A percentile compares a stretch with the other conserved stretches of the same genome.
phyloP scores from a whole-genome alignment of 805 yeast species.

The Nakazawaea wickerhamii region DNA sequence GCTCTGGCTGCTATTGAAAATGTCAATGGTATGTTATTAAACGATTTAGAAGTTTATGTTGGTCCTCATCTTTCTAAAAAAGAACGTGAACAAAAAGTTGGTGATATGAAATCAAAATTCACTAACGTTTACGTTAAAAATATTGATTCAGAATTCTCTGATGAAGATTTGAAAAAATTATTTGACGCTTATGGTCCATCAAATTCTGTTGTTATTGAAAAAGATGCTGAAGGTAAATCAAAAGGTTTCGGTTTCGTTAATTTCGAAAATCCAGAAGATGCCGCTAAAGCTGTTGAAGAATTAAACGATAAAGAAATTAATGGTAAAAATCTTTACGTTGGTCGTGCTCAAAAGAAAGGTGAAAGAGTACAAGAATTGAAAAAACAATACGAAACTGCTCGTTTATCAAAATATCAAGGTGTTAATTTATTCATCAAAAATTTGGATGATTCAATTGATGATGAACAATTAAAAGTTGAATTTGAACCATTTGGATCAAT shows the following conservation, averaged over 20 bases:
- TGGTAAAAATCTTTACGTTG: conserved; percentile 87
- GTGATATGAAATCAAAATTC: conserved; percentile 85
- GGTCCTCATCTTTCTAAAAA: conserved; percentile 89
- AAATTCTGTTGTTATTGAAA: conserved; percentile 78
- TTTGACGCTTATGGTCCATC: conserved; percentile 72
- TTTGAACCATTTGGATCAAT: conserved; percentile 91
- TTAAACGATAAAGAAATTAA: conserved; percentile 82
- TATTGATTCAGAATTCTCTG: conserved; percentile 65
- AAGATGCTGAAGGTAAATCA: conserved; percentile 81
- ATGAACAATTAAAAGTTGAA: conserved; percentile 86
- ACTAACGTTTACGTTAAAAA: conserved; percentile 96
- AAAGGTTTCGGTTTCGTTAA: conserved; percentile 96
- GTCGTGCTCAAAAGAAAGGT: conserved; percentile 98
- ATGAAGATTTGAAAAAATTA: conserved; percentile 64
- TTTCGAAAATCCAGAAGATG: conserved; percentile 82
- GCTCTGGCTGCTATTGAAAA: conserved; percentile 94
- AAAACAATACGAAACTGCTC: conserved; percentile 87
- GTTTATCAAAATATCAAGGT: conserved; percentile 93
- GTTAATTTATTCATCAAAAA: conserved; percentile 95
- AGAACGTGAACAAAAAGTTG: conserved; percentile 92
- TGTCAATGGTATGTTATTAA: conserved; percentile 96
- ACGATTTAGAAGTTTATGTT: conserved; percentile 92
- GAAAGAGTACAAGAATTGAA: conserved; percentile 96
- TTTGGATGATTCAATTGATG: conserved; percentile 89
- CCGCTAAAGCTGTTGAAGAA: conserved; percentile 86